A percentile compares a stretch with the other conserved stretches of the same genome.
phyloP scores from a whole-genome alignment of 495 filamentous ascomycete genomes.

The Monascus purpureus region DNA sequence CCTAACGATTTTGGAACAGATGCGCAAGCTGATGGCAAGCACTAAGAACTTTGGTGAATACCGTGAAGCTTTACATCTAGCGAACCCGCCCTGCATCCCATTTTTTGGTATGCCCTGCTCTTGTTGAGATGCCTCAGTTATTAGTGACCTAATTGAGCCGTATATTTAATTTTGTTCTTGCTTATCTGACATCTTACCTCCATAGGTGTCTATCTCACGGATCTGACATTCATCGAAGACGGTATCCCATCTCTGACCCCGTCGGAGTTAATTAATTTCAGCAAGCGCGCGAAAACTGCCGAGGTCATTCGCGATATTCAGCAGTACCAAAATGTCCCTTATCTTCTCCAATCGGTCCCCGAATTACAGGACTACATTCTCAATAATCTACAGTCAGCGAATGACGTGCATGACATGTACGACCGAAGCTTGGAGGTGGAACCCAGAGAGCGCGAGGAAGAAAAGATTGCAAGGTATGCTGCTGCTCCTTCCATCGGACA shows the following conservation, averaged over 20 bases:
- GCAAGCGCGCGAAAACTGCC: conserved; percentile 92
- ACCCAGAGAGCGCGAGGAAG: conserved; percentile 89
- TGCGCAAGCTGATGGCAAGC: conserved; percentile 91
- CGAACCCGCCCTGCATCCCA: conserved; percentile 93
- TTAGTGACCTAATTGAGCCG: no score
- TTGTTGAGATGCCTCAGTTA: no score
- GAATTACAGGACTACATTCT: conserved; percentile 97
- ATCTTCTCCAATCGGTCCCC: conserved; percentile 71
- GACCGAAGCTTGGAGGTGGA: conserved; percentile 86
- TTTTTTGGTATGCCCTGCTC: conserved; percentile 67
- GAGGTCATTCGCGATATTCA: conserved; percentile 97
- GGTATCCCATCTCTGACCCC: conserved; percentile 93
- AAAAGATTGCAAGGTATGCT: conserved; percentile 73
- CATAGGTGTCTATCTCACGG: conserved; percentile 87
- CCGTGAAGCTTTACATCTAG: conserved; percentile 76
- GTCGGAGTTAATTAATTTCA: conserved; percentile 93
- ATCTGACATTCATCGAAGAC: conserved; percentile 97
- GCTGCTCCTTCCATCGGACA: conserved; percentile 15
- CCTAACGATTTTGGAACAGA: conserved; percentile 63
- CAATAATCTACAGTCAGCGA: conserved; percentile 82
- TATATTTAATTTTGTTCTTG: no score
- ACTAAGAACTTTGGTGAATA: conserved; percentile 98
- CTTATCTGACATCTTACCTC: conserved; percentile 6
- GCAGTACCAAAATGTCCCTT: conserved; percentile 93
- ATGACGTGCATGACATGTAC: conserved; percentile 98